Conservation (phyloP, 768 basidiomycete genomes). For the Lactarius tabidus region DNA sequence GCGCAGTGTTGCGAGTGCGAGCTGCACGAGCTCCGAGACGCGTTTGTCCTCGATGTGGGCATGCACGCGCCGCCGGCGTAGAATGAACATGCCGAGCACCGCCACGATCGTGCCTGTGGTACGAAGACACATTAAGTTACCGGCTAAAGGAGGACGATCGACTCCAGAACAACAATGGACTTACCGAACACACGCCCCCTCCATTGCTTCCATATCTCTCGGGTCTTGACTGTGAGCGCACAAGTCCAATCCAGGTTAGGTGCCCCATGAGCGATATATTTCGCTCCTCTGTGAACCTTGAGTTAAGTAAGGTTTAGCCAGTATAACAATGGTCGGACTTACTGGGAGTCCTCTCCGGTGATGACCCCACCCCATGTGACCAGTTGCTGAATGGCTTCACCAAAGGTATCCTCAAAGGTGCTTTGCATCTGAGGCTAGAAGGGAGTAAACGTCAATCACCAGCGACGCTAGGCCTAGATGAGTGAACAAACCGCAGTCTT, state of each 20-base stretch:
- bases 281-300: slow-evolving; percentile 49
- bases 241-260: slow-evolving; percentile 66
- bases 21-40: slow-evolving; percentile 70
- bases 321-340: slow-evolving; percentile 32
- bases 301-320: slow-evolving; percentile 11
- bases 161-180: slow-evolving; percentile 25
- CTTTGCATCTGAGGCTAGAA: slow-evolving; percentile 50
- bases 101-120: slow-evolving; percentile 26
- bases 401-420: slow-evolving; percentile 68
- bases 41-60: slow-evolving; percentile 57
- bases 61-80: slow-evolving; percentile 44
- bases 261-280: slow-evolving; percentile 72
- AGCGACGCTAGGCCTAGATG: neutral
- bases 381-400: slow-evolving; percentile 75
- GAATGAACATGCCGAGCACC: slow-evolving; percentile 25
- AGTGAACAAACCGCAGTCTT: slow-evolving; percentile 47
- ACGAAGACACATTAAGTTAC: slow-evolving; percentile 5
- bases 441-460: neutral
- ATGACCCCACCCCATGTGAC: slow-evolving; percentile 70
- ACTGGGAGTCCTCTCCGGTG: slow-evolving; percentile 61
- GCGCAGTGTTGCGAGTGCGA: slow-evolving; percentile 73
- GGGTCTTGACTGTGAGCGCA: slow-evolving; percentile 56
- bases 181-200: slow-evolving; percentile 58
- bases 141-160: neutral
- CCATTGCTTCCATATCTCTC: slow-evolving; percentile 69